These are phyloP conservation scores for Phytophthora citricola DNA, from an alignment of 352 stramenopile genomes.

Conservation along the genomic window DNA sequence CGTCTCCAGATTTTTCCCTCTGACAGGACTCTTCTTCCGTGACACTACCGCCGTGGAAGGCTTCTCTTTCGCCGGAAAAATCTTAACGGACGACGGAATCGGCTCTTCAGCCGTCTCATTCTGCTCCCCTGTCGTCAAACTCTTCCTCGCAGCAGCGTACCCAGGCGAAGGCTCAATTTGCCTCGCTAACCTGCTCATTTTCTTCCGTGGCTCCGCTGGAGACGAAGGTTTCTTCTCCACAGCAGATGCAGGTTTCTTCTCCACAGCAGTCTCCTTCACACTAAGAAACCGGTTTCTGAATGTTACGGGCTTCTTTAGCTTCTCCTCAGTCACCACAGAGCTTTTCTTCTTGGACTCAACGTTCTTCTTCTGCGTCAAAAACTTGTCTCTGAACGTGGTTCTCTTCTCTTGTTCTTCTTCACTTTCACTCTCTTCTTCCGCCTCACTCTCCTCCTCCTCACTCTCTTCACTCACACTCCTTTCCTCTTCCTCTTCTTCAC, in stretches of 20 bases:
- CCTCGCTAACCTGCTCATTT: not conserved
- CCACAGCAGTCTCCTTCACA: not conserved
- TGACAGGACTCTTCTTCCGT: constrained; percentile 1
- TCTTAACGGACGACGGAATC: not conserved
- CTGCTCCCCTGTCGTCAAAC: constrained; percentile 1
- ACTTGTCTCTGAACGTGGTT: constrained; percentile 16
- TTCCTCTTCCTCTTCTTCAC: constrained; percentile 16
- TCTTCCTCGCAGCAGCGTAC: constrained; percentile 23
- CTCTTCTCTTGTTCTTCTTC: constrained; percentile 7
- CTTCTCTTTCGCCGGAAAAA: constrained; percentile 5
- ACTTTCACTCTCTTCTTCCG: too few species aligned
- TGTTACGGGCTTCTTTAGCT: not conserved
- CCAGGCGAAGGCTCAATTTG: constrained; percentile 10
- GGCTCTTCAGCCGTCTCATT: not conserved
- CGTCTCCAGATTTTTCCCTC: constrained; percentile 1
- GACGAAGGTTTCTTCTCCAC: not conserved
- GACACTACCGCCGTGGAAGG: not conserved
- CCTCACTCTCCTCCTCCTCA: not conserved
- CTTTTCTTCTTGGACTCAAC: not conserved
- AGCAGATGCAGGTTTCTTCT: not conserved
- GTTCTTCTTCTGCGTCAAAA: constrained; percentile 8
- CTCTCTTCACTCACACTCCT: not conserved
- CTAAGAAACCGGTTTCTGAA: constrained; percentile 9
- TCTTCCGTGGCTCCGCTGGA: constrained; percentile 6
- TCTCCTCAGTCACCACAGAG: not conserved